Evolutionary conservation across 805 yeast genomes (phyloP).

Genomic region (Monosporozyma aerobia): DNA sequence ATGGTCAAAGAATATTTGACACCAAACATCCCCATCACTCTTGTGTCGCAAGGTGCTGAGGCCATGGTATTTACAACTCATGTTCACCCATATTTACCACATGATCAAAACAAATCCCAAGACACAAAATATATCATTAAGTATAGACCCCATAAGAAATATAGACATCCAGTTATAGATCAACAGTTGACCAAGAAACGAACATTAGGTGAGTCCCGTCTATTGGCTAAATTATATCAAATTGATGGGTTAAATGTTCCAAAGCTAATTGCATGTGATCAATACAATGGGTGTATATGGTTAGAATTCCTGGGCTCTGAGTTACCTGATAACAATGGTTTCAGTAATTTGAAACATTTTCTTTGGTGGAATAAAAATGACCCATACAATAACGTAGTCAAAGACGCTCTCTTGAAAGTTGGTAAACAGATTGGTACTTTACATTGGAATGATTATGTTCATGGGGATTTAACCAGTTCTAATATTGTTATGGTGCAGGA

Average conservation of each 20-base stretch:
- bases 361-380: slow-evolving; percentile 47
- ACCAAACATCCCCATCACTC: slow-evolving; percentile 40
- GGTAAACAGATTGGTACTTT: slow-evolving; percentile 62
- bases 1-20: slow-evolving; percentile 35
- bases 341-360: slow-evolving; percentile 63
- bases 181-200: slow-evolving; percentile 65
- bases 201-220: slow-evolving; percentile 75
- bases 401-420: slow-evolving; percentile 40
- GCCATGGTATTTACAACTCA: slow-evolving; percentile 62
- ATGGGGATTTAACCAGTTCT: slow-evolving; percentile 91
- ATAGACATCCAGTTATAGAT: slow-evolving; percentile 81
- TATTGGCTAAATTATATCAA: slow-evolving; percentile 47
- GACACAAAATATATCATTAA: slow-evolving; percentile 52
- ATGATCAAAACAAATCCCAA: slow-evolving; percentile 11
- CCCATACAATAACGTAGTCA: slow-evolving; percentile 33
- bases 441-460: slow-evolving; percentile 72
- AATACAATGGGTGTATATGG: slow-evolving; percentile 73
- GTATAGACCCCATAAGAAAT: slow-evolving; percentile 82
- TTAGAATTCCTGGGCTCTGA: slow-evolving; percentile 67
- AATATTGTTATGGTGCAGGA: slow-evolving; percentile 51
- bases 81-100: slow-evolving; percentile 57
- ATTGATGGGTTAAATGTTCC: slow-evolving; percentile 59
- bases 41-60: slow-evolving; percentile 85
- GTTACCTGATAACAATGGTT: slow-evolving; percentile 38
- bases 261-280: slow-evolving; percentile 63